Evolutionary conservation across 2,329 filamentous ascomycete genomes (phyloP).

Genomic region (Leptosphaerulina australis): DNA sequence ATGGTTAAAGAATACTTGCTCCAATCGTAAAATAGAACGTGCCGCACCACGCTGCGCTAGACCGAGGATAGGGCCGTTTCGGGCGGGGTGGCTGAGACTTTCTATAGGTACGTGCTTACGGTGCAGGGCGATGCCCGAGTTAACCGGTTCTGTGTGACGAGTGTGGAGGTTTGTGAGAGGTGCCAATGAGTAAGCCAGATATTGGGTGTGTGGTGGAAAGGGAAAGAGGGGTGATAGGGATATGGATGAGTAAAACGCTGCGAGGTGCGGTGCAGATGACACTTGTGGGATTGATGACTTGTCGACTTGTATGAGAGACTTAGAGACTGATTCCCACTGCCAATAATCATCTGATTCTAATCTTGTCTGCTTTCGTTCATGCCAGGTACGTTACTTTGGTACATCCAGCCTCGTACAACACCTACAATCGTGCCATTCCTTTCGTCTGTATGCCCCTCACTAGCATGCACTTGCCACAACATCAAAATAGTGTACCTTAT

Average conservation of each 20-base stretch:
- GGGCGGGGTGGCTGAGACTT: slow-evolving; percentile 14
- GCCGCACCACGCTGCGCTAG: slow-evolving; percentile 6
- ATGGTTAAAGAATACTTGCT: not conserved
- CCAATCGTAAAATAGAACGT: slow-evolving; percentile 16
- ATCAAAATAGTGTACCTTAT: no score
- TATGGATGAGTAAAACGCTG: not conserved
- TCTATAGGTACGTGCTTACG: slow-evolving; percentile 20
- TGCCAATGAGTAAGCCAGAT: slow-evolving; percentile 6
- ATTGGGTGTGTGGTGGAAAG: not conserved
- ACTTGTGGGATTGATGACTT: not conserved
- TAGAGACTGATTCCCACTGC: not conserved
- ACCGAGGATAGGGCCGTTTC: slow-evolving; percentile 2
- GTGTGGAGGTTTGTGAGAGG: slow-evolving; percentile 2
- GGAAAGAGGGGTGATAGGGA: not conserved
- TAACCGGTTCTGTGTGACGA: slow-evolving; percentile 12
- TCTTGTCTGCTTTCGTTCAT: not conserved
- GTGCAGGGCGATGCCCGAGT: not conserved
- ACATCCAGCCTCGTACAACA: slow-evolving; percentile 3
- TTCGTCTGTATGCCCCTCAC: not conserved
- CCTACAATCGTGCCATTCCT: not conserved
- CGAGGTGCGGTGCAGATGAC: not conserved
- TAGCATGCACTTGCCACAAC: no score
- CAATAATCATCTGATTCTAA: not conserved
- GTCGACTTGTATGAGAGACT: not conserved
- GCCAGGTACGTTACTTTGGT: not conserved